Evolutionary conservation across 306 rosid species (phyloP), one percentile per base, ranked within the genome.

Genomic region (Argentina anserina): DNA sequence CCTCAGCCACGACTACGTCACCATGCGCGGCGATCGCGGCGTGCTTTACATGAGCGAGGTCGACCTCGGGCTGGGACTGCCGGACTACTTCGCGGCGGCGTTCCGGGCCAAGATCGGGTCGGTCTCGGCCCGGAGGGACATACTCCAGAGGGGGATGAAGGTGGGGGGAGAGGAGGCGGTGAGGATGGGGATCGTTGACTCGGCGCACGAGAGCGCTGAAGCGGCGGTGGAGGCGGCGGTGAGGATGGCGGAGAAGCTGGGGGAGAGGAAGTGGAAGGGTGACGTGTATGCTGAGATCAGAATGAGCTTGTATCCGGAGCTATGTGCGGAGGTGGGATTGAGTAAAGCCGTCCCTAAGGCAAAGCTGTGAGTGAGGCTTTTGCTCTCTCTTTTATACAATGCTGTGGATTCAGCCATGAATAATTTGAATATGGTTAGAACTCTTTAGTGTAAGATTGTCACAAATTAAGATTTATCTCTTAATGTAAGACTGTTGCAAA

Each of bases 1-100:
- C 12, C 68, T 83, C 11, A 3, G 89, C 70, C 96, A 92, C 74
- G 97, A 89, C 59, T 86, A 89, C 78, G 12, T 92, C 63, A 20
- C 85, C 1, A 86, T 89, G 97, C 78, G 92, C 62, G 42, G 78
- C 31, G 92, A 87, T 23, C 43, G 74, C 46, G 96, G 90, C 0
- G 93, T 92, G 50, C 76, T 92, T 55, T 89, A 83, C 83, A 89
- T 89, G 92, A 86, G 88, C 71, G 96, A 92, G 86, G 80, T 92
- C 49, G 76, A 92, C 46, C 15, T 89, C 0, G 90, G 71, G 8
- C 61, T 92, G 41, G 79, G 89, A 15, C 17, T 89, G 7, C 92
- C 90, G 28, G 96, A 85, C 29, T 87, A 87, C 83, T 84, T 89
- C 79, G 20, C 75, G 41, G 87, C 80, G 17, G 14, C 76, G 65